Evolutionary conservation across 1,284 basidiomycete species (phyloP), one percentile per base, ranked within the genome.

Genomic region (Microbotryomycetes sp.): DNA sequence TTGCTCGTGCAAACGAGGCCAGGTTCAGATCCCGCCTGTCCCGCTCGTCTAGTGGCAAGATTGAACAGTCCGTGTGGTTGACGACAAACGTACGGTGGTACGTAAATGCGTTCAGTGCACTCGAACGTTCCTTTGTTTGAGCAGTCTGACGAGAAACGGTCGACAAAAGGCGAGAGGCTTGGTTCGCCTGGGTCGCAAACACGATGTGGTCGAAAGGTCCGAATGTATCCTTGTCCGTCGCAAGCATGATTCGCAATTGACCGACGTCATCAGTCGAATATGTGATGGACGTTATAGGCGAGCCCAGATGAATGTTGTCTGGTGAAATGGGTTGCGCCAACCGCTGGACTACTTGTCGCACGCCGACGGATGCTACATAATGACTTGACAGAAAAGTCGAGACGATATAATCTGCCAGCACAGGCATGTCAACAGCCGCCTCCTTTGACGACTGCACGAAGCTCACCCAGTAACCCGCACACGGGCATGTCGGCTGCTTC

Each of bases 1-100:
- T 4, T 68, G 67, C 16, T 72, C 41, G 48, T 56, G 71, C 70
- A 27, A 46, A 64, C 9, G 64, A 64, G 3, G 56, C 79, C 35
- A 88, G 78, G 71, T 88, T 88, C 60, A 88, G 79, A 60, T 86
- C 84, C 23, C 85, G 78, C 55, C 79, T 68, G 72, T 88, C 85
- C 5, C 66, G 64, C 5, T 56, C 24, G 59, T 76, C 63, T 29
- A 75, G 69, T 1, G 86, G 86, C 7, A 87, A 74, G 24, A 88
- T 74, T 0, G 78, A 74, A 2, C 73, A 67, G 71, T 87, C 86
- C 23, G 82, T 82, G 71, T 88, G 86, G 64, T 86, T 87, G 58
- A 87, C 78, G 53, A 87, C 85, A 45, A 86, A 78, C 6, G 80
- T 81, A 30, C 73, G 72, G 35, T 71, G 64, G 61, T 75, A 78